Evolutionary conservation across 202 grass and related monocot genomes (phyloP).

Genomic region (Musa balbisiana): DNA sequence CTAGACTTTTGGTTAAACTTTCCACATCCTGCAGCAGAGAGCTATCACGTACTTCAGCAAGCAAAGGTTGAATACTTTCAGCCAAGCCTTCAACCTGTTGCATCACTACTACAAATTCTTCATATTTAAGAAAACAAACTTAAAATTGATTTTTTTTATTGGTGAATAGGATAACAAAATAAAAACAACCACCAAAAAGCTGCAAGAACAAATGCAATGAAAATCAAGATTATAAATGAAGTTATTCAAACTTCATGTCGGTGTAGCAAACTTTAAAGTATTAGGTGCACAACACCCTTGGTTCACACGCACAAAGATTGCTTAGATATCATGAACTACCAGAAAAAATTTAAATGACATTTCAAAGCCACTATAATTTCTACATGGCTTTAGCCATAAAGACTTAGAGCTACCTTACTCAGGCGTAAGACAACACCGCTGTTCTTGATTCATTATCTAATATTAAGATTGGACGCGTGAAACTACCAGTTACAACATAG

Average conservation of each 20-base stretch:
- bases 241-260: too few relatives aligned
- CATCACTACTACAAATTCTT: constrained; percentile 38
- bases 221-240: background rate
- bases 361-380: background rate
- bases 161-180: background rate
- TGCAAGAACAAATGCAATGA: background rate
- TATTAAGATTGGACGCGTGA: background rate
- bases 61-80: constrained; percentile 86
- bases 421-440: background rate
- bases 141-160: background rate
- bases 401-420: background rate
- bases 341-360: background rate
- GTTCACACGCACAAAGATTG: too few relatives aligned
- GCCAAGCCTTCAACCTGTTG: constrained; percentile 89
- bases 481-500: background rate
- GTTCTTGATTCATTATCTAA: too few relatives aligned
- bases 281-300: too few relatives aligned
- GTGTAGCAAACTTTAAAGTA: too few relatives aligned
- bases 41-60: constrained; percentile 60
- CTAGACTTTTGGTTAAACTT: constrained; percentile 78
- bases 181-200: background rate
- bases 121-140: background rate
- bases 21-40: constrained; percentile 88
- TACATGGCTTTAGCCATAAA: background rate
- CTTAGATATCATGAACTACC: background rate